Percentiles rank a stretch among this genome's conserved stretches.
Conservation (phyloP, 371 early-diverging fungal genomes). For the Mortierella sp. region DNA sequence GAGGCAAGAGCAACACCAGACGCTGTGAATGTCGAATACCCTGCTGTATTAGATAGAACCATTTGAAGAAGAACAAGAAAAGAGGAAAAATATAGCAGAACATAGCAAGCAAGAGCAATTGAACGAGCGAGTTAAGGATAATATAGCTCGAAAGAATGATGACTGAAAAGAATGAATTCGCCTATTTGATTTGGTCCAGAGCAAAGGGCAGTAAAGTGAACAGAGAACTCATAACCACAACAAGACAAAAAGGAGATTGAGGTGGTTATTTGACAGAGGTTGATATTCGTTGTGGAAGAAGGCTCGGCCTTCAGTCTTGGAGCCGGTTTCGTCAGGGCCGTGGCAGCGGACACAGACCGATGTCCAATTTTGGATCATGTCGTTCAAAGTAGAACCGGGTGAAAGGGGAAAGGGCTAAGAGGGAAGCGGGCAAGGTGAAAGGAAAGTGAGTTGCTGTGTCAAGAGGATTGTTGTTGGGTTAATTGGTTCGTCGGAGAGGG, state of each 20-base stretch:
- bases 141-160: neutral
- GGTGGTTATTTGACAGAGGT: conserved; percentile 18
- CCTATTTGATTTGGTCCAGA: no score
- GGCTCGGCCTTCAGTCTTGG: conserved; percentile 55
- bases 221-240: neutral
- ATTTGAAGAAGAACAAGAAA: neutral
- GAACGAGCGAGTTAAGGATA: conserved; percentile 41
- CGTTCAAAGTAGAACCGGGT: conserved; percentile 6
- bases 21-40: conserved; percentile 55
- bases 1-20: conserved; percentile 51
- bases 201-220: no score
- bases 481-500: neutral
- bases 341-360: conserved; percentile 57
- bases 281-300: conserved; percentile 60
- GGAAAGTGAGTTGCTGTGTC: neutral
- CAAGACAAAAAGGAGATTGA: neutral
- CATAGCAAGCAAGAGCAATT: conserved; percentile 2
- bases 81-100: conserved; percentile 4
- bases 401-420: neutral
- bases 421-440: neutral
- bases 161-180: neutral
- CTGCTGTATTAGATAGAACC: conserved; percentile 41
- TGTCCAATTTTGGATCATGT: conserved; percentile 57
- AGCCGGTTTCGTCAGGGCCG: conserved; percentile 47
- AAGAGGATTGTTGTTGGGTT: neutral